These are phyloP conservation scores for Alternaria angustiovoidea DNA, from an alignment of 2,329 filamentous ascomycete species.

Conservation along the genomic window DNA sequence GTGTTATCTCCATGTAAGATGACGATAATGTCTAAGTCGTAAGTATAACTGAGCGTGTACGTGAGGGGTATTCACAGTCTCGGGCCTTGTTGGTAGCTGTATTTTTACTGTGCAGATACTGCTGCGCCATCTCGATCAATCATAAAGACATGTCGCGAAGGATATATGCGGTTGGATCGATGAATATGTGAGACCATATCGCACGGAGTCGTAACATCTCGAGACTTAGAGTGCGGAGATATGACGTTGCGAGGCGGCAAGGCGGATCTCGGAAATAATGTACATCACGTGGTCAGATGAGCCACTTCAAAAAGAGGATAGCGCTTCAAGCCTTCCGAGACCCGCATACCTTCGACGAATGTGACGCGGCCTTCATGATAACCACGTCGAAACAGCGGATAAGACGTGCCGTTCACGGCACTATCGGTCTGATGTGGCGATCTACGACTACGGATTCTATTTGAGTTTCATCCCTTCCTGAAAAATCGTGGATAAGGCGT, in stretches of 20 bases:
- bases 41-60: neutral
- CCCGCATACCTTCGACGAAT: neutral
- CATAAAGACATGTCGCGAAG: neutral
- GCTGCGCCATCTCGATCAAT: neutral
- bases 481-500: neutral
- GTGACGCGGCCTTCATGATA: neutral
- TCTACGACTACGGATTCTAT: neutral
- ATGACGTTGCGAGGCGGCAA: neutral
- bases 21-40: neutral
- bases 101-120: neutral
- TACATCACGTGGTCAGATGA: neutral
- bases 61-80: neutral
- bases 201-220: neutral
- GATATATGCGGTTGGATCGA: neutral
- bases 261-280: neutral
- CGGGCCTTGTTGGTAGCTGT: neutral
- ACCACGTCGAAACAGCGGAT: neutral
- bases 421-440: neutral
- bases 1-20: neutral
- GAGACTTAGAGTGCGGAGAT: neutral
- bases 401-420: neutral
- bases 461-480: neutral
- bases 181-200: neutral
- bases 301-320: neutral
- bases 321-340: neutral